These are phyloP conservation scores for Striga asiatica DNA, from an alignment of 257 asterid genomes.

Conservation along the genomic window DNA sequence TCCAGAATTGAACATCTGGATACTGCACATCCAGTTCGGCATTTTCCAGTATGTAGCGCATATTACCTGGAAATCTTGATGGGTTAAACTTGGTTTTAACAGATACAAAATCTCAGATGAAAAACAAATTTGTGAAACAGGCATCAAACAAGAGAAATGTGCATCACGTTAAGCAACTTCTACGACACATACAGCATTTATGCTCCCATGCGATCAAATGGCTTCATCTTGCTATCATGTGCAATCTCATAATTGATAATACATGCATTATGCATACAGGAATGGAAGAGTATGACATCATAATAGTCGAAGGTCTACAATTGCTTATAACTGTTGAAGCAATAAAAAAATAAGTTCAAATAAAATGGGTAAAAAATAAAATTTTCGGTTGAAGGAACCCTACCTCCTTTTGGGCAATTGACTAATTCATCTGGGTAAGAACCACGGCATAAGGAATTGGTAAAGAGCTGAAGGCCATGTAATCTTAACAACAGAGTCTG, in stretches of 20 bases:
- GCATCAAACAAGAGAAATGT: background rate
- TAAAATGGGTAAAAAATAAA: background rate
- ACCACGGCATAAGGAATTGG: slow-evolving; percentile 50
- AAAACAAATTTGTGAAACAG: slow-evolving; percentile 6
- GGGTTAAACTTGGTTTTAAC: slow-evolving; percentile 2
- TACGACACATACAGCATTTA: background rate
- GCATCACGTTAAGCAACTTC: background rate
- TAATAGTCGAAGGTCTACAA: no score
- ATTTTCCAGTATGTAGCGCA: slow-evolving; percentile 54
- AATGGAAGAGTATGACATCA: background rate
- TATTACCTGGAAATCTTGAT: slow-evolving; percentile 42
- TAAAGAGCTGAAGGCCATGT: slow-evolving; percentile 64
- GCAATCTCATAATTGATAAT: slow-evolving; percentile 15
- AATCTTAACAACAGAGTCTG: slow-evolving; percentile 50
- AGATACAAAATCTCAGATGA: background rate
- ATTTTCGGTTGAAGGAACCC: slow-evolving; percentile 1
- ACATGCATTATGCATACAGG: background rate
- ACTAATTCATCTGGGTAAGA: slow-evolving; percentile 22
- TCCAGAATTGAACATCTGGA: slow-evolving; percentile 81
- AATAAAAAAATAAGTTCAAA: background rate
- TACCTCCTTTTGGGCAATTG: slow-evolving; percentile 39
- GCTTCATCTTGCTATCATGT: background rate
- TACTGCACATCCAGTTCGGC: slow-evolving; percentile 35
- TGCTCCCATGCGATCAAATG: background rate
- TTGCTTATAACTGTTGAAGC: slow-evolving; percentile 1